Conservation (phyloP, 2,329 filamentous ascomycete genomes). For the Colletotrichum sidae region DNA sequence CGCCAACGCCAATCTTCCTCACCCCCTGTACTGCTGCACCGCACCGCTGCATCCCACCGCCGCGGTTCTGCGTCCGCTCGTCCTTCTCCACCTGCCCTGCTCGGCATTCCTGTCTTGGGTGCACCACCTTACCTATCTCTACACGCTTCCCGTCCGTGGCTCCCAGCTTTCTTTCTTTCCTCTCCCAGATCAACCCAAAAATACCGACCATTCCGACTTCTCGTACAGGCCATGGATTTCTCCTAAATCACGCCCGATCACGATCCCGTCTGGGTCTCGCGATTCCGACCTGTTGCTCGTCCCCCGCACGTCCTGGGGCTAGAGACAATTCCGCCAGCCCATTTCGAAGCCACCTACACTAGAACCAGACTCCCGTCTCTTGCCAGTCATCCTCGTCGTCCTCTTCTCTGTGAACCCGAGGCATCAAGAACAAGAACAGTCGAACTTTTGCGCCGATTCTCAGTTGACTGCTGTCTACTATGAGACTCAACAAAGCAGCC, state of each 20-base stretch:
- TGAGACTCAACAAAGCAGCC: slow-evolving; percentile 82
- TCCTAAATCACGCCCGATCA: slow-evolving; percentile 31
- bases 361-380: slow-evolving; percentile 14
- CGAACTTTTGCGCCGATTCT: slow-evolving; percentile 21
- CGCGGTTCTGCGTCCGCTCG: slow-evolving; percentile 34
- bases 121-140: slow-evolving; percentile 18
- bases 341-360: slow-evolving; percentile 22
- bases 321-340: slow-evolving; percentile 29
- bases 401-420: slow-evolving; percentile 13
- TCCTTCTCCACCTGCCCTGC: slow-evolving; percentile 34
- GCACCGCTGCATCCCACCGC: slow-evolving; percentile 31
- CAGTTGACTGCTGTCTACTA: slow-evolving; percentile 44
- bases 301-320: slow-evolving; percentile 31
- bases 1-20: slow-evolving; percentile 15
- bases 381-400: neutral
- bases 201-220: slow-evolving; percentile 13
- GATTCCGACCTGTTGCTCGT: slow-evolving; percentile 33
- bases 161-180: slow-evolving; percentile 8
- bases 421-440: slow-evolving; percentile 11
- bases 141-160: slow-evolving; percentile 2
- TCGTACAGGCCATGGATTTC: slow-evolving; percentile 27
- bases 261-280: slow-evolving; percentile 34
- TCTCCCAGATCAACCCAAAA: slow-evolving; percentile 15
- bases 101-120: slow-evolving; percentile 22
- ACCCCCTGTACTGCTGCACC: slow-evolving; percentile 13